Percentiles rank a stretch among this genome's conserved stretches.
Evolutionary conservation across 129 eudicot species (phyloP).

Genomic region (Lactuca saligna): DNA sequence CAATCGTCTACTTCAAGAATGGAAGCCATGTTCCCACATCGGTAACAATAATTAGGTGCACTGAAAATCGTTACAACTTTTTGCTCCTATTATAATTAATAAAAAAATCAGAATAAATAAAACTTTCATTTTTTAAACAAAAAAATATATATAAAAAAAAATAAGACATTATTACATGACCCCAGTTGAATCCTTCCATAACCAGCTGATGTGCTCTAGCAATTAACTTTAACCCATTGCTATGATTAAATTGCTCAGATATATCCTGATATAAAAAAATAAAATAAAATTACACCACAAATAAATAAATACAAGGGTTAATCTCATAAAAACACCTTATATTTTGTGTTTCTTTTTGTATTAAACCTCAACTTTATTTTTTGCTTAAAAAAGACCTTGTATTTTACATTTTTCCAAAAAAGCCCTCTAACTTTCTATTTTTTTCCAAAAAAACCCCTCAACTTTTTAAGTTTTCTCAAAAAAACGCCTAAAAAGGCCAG

Average conservation of each 20-base stretch:
- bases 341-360: no score
- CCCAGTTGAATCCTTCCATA: constrained; percentile 98
- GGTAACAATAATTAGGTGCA: constrained; percentile 90
- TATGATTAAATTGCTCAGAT: constrained; percentile 86
- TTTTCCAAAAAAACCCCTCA: no score
- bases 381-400: no score
- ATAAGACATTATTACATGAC: constrained; percentile 57
- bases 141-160: neutral
- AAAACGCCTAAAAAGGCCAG: no score
- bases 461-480: no score
- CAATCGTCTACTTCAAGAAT: constrained; percentile 85
- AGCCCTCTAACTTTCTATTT: no score
- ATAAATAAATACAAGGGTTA: neutral
- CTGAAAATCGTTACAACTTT: constrained; percentile 87
- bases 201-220: constrained; percentile 97
- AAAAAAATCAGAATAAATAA: neutral
- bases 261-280: constrained; percentile 69
- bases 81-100: constrained; percentile 55
- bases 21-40: constrained; percentile 94
- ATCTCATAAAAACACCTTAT: no score
- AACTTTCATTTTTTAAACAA: neutral
- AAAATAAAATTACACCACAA: neutral
- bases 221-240: constrained; percentile 74
- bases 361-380: no score
- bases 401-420: no score